A percentile compares a stretch with the other conserved stretches of the same genome.
phyloP scores from a whole-genome alignment of 192 early-diverging fungal species.

The Phycomyces blakesleeanus region DNA sequence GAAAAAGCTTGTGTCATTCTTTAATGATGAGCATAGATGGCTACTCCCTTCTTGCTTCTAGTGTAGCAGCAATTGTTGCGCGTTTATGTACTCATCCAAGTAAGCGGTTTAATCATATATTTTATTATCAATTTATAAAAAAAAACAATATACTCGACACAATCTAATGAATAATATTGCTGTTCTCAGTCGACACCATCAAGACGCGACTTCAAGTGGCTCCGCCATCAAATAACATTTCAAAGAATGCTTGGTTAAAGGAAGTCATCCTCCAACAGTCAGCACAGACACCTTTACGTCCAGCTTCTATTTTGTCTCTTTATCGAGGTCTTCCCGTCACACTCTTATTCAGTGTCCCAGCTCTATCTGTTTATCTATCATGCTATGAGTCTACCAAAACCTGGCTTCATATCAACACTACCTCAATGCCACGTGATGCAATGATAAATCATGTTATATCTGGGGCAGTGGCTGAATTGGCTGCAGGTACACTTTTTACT shows the following conservation, averaged over 20 bases:
- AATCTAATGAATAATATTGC: neutral
- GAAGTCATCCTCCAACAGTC: conserved; percentile 21
- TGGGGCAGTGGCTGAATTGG: conserved; percentile 57
- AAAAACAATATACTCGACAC: neutral
- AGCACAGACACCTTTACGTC: conserved; percentile 2
- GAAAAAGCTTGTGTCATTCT: no score
- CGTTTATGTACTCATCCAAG: conserved; percentile 64
- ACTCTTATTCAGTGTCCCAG: conserved; percentile 63
- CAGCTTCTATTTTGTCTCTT: conserved; percentile 33
- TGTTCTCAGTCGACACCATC: conserved; percentile 61
- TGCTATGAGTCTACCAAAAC: conserved; percentile 66
- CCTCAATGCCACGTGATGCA: conserved; percentile 20
- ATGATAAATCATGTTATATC: conserved; percentile 54
- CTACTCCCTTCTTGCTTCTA: conserved; percentile 43
- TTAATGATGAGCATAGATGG: conserved; percentile 10
- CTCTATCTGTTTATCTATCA: conserved; percentile 63
- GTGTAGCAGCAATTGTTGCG: conserved; percentile 53
- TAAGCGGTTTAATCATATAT: conserved; percentile 20
- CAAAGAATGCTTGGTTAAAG: conserved; percentile 13
- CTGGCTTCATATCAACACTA: neutral
- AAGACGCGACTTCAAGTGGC: conserved; percentile 64
- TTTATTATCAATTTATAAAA: neutral
- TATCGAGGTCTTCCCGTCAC: conserved; percentile 73
- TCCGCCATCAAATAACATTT: conserved; percentile 9
- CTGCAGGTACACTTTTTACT: conserved; percentile 70